Conservation (phyloP, 2,329 filamentous ascomycete species). For the Fusarium humuli region DNA sequence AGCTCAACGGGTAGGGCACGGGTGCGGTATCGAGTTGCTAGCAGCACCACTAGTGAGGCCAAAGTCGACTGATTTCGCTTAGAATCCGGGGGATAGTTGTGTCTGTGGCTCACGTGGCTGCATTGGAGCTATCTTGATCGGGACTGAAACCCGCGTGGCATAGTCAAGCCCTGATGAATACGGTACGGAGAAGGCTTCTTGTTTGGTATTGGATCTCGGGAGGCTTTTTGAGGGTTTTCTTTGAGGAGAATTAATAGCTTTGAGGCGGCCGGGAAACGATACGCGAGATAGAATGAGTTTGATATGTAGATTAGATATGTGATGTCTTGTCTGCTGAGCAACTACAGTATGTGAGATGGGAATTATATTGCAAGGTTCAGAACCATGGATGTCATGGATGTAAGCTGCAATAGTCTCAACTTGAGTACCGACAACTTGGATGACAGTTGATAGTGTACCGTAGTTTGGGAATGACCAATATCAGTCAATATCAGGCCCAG, state of each 20-base stretch:
- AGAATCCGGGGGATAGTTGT: slow-evolving; percentile 5
- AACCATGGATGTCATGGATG: neutral
- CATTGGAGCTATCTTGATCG: slow-evolving; percentile 32
- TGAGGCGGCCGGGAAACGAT: slow-evolving; percentile 11
- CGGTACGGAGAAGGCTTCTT: slow-evolving; percentile 23
- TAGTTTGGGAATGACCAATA: neutral
- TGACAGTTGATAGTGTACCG: neutral
- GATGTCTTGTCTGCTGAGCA: slow-evolving; percentile 1
- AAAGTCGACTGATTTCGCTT: slow-evolving; percentile 1
- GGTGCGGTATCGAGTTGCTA: neutral
- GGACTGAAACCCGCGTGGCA: slow-evolving; percentile 35
- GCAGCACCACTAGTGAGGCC: neutral
- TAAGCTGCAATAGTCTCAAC: neutral
- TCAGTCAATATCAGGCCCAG: slow-evolving; percentile 8
- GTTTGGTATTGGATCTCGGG: slow-evolving; percentile 18
- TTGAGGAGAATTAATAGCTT: neutral
- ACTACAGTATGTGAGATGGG: neutral
- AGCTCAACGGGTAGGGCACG: slow-evolving; percentile 11
- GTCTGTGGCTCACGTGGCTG: slow-evolving; percentile 30
- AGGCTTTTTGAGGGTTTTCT: slow-evolving; percentile 16
- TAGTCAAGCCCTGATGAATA: slow-evolving; percentile 6
- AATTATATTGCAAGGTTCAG: neutral
- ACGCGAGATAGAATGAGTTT: slow-evolving; percentile 2
- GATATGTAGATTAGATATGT: slow-evolving; percentile 19
- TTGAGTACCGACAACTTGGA: slow-evolving; percentile 16